Base-by-base conservation (phyloP, 2,329 filamentous ascomycete genomes). In the Myotisia sp. region DNA sequence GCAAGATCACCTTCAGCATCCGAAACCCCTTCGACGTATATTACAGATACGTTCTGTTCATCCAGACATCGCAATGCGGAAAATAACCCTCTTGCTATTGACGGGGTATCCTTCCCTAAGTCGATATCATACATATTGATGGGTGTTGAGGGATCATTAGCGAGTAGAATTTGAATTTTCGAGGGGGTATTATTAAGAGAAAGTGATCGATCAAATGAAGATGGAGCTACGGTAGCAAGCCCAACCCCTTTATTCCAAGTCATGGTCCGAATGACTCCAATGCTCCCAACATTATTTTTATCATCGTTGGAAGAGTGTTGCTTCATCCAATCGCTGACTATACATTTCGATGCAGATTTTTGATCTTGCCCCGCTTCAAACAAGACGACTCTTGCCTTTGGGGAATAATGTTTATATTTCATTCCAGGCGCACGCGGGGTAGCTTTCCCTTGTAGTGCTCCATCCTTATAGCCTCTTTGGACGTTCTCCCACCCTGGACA, bases 391-490 rank as follows among this genome's bases (percentile, higher is more conserved):
- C 69, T 74, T 1, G 90, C 92, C 54, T 77, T 82, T 1, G 90
- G 90, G 27, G 86, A 92, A 51, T 98, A 98, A 54, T 98, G 90
- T 52, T 90, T 83, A 55, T 98, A 98, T 59, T 98, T 98, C 90
- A 98, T 98, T 1, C 90, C 90, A 0, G 90, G 90, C 1, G 90
- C 90, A 37, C 83, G 69, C 0, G 90, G 90, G 6, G 70, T 68
- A 33, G 56, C 62, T 33, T 70, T 72, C 4, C 71, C 77, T 13
- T 71, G 66, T 47, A 83, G 73, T 10, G 74, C 73, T 37, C 70
- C 68, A 48, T 93, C 84, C 50, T 78, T 75, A 56, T 94, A 95
- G 7, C 72, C 87, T 39, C 79, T 74, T 41, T 69, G 65, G 1
- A 84, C 81, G 24, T 71, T 61, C 52, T 85, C 78, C 87, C 90